Evolutionary conservation across 2,329 filamentous ascomycete genomes (phyloP).

Genomic region (Onygenales sp.): DNA sequence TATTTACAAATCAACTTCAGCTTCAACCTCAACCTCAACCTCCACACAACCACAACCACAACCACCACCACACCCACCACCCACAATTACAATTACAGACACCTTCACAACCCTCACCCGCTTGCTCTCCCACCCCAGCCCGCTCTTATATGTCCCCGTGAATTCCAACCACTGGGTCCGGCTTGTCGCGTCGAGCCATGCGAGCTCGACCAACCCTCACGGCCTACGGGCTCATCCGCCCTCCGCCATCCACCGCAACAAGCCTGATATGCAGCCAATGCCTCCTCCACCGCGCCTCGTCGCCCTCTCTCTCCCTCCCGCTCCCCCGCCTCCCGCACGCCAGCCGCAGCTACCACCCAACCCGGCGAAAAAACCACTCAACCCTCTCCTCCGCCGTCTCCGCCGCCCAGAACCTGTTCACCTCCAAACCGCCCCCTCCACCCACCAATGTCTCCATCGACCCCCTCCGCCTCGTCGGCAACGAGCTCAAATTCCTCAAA

Average conservation of each 20-base stretch:
- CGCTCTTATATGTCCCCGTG: no score
- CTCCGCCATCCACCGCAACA: slow-evolving; percentile 14
- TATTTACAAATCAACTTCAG: background rate
- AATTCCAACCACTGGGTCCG: background rate
- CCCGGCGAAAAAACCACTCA: slow-evolving; percentile 28
- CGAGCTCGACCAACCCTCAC: slow-evolving; percentile 27
- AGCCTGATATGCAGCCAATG: slow-evolving; percentile 32
- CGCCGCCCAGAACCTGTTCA: slow-evolving; percentile 42
- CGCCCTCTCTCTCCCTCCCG: slow-evolving; percentile 14
- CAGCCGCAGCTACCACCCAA: slow-evolving; percentile 32
- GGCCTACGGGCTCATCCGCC: slow-evolving; percentile 27
- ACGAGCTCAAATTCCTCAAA: slow-evolving; percentile 93
- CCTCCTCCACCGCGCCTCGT: slow-evolving; percentile 14
- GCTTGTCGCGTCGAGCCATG: slow-evolving; percentile 16
- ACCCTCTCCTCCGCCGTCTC: slow-evolving; percentile 38
- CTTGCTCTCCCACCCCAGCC: background rate
- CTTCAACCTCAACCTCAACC: background rate
- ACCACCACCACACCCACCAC: background rate
- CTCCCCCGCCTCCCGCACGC: slow-evolving; percentile 8
- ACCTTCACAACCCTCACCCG: background rate
- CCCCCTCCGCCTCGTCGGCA: slow-evolving; percentile 79
- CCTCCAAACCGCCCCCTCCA: slow-evolving; percentile 23
- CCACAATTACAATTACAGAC: background rate
- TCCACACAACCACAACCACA: background rate
- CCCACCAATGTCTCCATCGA: slow-evolving; percentile 50